Evolutionary conservation across 352 stramenopile genomes (phyloP).

Genomic region (Globisporangium ultimum): DNA sequence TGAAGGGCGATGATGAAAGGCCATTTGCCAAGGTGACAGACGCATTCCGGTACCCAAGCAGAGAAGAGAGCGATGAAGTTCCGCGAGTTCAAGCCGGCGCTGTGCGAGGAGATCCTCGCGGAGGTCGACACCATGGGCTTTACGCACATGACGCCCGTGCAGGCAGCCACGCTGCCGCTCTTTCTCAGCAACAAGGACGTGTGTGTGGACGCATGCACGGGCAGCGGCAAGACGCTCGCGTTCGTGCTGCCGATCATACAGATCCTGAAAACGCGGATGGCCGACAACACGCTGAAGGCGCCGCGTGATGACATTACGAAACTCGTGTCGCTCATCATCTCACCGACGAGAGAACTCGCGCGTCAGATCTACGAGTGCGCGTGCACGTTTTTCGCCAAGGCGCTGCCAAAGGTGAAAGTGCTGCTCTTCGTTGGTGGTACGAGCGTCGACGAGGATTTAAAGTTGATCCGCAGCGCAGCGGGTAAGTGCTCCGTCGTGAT

Average conservation of each 20-base stretch:
- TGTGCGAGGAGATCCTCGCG: slow-evolving; percentile 69
- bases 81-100: slow-evolving; percentile 72
- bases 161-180: slow-evolving; percentile 89
- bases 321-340: slow-evolving; percentile 83
- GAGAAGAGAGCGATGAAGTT: slow-evolving; percentile 54
- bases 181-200: slow-evolving; percentile 95
- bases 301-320: slow-evolving; percentile 62
- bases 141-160: slow-evolving; percentile 89
- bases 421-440: slow-evolving; percentile 91
- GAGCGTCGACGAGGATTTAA: slow-evolving; percentile 83
- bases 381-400: slow-evolving; percentile 53
- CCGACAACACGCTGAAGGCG: slow-evolving; percentile 50
- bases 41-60: no score
- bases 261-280: slow-evolving; percentile 74
- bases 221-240: slow-evolving; percentile 93
- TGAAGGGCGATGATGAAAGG: neutral
- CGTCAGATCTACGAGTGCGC: slow-evolving; percentile 82
- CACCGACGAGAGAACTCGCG: slow-evolving; percentile 87
- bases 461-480: slow-evolving; percentile 47
- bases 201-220: slow-evolving; percentile 93
- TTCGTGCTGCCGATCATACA: slow-evolving; percentile 95
- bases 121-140: slow-evolving; percentile 83
- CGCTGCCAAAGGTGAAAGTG: slow-evolving; percentile 62
- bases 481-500: slow-evolving; percentile 77
- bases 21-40: neutral